phyloP scores from a whole-genome alignment of 176 grass and related monocot species.

The Phoenix roebelenii region DNA sequence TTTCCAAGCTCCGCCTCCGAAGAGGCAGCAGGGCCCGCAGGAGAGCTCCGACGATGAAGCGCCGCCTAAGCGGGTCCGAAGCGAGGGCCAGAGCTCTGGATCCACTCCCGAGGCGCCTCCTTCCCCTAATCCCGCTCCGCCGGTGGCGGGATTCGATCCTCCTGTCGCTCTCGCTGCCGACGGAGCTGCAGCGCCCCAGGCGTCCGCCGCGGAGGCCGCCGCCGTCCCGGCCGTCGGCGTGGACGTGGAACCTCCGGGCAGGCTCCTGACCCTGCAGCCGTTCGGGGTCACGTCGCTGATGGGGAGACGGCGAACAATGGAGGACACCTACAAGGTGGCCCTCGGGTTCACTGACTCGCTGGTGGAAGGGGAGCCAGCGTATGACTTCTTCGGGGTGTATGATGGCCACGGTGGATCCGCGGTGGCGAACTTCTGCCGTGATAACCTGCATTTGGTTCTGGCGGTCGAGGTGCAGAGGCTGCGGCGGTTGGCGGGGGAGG shows the following conservation, averaged over 20 bases:
- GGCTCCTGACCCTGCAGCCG: background rate
- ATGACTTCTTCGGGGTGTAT: conserved; percentile 35
- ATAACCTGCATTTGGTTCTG: conserved; percentile 21
- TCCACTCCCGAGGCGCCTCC: too few relatives aligned
- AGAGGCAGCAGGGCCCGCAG: too few relatives aligned
- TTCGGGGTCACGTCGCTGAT: conserved; percentile 25
- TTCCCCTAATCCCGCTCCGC: too few relatives aligned
- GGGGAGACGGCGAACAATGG: conserved; percentile 36
- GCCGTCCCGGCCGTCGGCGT: background rate
- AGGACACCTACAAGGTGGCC: conserved; percentile 26
- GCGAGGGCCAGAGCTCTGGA: too few relatives aligned
- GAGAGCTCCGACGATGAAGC: too few relatives aligned
- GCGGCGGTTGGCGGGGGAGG: too few relatives aligned
- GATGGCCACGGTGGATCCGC: conserved; percentile 20
- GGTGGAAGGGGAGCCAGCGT: background rate
- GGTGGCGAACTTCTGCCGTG: conserved; percentile 5
- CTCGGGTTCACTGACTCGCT: conserved; percentile 2
- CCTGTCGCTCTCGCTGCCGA: too few relatives aligned
- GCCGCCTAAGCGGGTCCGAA: too few relatives aligned
- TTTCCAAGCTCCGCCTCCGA: too few relatives aligned
- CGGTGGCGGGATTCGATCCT: too few relatives aligned
- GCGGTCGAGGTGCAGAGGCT: background rate
- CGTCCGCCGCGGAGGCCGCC: too few relatives aligned
- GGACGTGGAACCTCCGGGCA: background rate
- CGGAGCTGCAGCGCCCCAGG: too few relatives aligned